Evolutionary conservation across 345 rosid species (phyloP).

Genomic region (Carallia pectinifolia): DNA sequence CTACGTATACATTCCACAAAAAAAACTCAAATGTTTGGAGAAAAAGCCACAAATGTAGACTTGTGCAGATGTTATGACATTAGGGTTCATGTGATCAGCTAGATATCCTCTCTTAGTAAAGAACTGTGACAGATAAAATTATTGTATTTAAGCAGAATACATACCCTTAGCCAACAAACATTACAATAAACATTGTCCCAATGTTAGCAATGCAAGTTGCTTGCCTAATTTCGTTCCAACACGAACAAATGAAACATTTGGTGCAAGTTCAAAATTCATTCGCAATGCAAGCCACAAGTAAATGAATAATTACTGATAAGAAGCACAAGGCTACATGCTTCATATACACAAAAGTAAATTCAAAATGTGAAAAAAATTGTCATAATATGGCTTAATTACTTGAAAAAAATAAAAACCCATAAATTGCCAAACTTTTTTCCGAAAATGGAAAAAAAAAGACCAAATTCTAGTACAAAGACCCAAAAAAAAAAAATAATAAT

Average conservation of each 20-base stretch:
- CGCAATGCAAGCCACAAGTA: too few species aligned
- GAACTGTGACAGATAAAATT: slow-evolving; percentile 47
- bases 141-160: not conserved
- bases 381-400: too few species aligned
- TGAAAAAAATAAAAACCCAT: too few species aligned
- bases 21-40: not conserved
- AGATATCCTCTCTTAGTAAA: slow-evolving; percentile 74
- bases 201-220: not conserved
- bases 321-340: too few species aligned
- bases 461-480: too few species aligned
- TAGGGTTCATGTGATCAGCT: slow-evolving; percentile 63
- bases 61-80: slow-evolving; percentile 72
- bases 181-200: slow-evolving; percentile 1
- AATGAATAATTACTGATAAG: too few species aligned
- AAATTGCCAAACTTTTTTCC: too few species aligned
- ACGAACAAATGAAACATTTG: slow-evolving; percentile 89
- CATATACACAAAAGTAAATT: too few species aligned
- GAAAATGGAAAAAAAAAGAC: too few species aligned
- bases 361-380: too few species aligned
- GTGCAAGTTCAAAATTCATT: slow-evolving; percentile 41
- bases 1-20: not conserved
- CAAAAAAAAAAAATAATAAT: too few species aligned
- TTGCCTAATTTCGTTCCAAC: slow-evolving; percentile 95
- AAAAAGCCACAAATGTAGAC: slow-evolving; percentile 25
- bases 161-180: not conserved